phyloP scores from a whole-genome alignment of 306 rosid genomes.

The Phaseolus lunatus region DNA sequence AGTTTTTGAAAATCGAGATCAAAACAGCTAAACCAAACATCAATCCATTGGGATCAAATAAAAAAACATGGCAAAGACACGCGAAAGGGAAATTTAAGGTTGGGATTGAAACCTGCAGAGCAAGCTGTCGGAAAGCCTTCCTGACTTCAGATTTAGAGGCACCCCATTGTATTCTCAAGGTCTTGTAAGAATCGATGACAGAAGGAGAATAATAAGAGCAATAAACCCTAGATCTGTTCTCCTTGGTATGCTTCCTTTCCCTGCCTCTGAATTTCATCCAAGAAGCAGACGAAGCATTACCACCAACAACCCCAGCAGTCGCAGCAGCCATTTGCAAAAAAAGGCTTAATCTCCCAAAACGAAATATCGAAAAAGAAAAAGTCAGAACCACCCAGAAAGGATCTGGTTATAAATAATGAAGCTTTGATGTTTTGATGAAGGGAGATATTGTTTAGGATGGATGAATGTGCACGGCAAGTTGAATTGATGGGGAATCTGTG shows the following conservation, averaged over 20 bases:
- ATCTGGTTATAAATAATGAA: constrained; percentile 38
- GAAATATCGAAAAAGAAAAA: neutral
- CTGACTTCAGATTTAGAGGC: constrained; percentile 91
- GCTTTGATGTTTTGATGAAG: constrained; percentile 5
- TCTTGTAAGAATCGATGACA: constrained; percentile 73
- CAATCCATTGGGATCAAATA: neutral
- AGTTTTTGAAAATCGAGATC: neutral
- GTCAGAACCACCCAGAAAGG: constrained; percentile 27
- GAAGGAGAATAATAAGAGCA: constrained; percentile 54
- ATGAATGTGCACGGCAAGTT: constrained; percentile 51
- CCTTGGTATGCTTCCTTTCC: constrained; percentile 39
- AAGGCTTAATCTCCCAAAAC: constrained; percentile 21
- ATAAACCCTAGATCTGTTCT: constrained; percentile 46
- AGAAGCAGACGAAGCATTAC: constrained; percentile 54
- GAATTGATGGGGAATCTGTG: constrained; percentile 35
- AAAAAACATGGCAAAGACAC: no score
- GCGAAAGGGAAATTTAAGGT: neutral
- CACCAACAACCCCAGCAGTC: constrained; percentile 62
- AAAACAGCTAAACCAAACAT: neutral
- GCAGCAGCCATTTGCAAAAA: constrained; percentile 60
- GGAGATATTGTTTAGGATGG: constrained; percentile 18
- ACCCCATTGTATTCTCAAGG: constrained; percentile 66
- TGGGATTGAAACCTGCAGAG: constrained; percentile 72
- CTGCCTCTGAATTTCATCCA: constrained; percentile 56
- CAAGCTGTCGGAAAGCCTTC: constrained; percentile 88